Evolutionary conservation across 208 protist genomes (phyloP), one percentile per base, ranked within the genome.

Genomic region (Blastocrithidia nonstop): DNA sequence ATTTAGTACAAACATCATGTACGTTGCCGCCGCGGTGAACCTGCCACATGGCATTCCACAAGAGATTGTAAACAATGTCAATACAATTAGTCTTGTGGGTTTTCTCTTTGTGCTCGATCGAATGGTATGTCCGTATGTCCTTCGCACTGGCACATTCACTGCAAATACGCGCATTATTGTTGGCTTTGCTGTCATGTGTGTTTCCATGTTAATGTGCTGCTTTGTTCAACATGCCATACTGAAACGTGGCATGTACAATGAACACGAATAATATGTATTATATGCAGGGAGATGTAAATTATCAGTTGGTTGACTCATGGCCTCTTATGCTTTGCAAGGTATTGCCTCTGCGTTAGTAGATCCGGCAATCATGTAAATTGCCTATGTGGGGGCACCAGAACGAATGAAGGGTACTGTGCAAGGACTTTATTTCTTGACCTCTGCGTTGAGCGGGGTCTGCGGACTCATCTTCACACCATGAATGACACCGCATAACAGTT

Each of bases 41-140:
- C 42, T 75, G 45, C 61, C 73, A 1, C 8, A n/a, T 4, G 45
- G 45, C 45, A 29, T 71, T 0, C 73, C 73, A 13, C 57, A 62
- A 9, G 73, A 83, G 42, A 27, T 83, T 0, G 77, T 78, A 52
- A 83, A 78, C 61, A 83, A 78, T 52, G 57, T 83, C 50, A 78
- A 77, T 50, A 73, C 67, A 21, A 35, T 72, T 40, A 63, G 69
- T 3, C 56, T 75, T 32, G 58, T 83, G 25, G 31, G 72, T 0
- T 72, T 73, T 22, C 44, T 83, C 11, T 37, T 47, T 4, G 23
- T 71, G 6, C 69, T 55, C 56, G 69, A 77, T 23, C 42, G 48
- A 26, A n/a, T n/a, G n/a, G n/a, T n/a, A n/a, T n/a, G n/a, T n/a
- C n/a, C n/a, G n/a, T n/a, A n/a, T n/a, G n/a, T n/a, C n/a, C n/a